phyloP scores from a whole-genome alignment of 768 basidiomycete species.

The Pilatotrama ljubarskyi region DNA sequence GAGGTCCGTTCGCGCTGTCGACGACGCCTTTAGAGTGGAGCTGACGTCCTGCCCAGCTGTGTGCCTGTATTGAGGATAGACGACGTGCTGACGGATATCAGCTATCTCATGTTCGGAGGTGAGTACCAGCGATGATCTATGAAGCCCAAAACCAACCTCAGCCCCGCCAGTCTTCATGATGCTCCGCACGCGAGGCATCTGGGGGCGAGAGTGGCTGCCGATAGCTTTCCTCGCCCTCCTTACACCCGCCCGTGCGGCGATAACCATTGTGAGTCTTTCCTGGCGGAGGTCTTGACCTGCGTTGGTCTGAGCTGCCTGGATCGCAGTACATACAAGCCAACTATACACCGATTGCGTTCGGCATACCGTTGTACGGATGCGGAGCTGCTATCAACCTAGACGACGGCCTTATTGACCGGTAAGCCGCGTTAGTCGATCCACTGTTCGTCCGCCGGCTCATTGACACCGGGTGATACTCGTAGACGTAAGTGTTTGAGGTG shows the following conservation, averaged over 20 bases:
- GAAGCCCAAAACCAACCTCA: background rate
- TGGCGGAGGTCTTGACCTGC: background rate
- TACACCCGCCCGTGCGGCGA: conserved; percentile 9
- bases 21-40: no score
- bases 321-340: conserved; percentile 19
- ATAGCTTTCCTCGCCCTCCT: conserved; percentile 6
- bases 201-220: conserved; percentile 15
- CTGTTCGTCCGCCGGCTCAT: no score
- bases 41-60: conserved; percentile 18
- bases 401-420: background rate
- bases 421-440: background rate
- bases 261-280: conserved; percentile 13
- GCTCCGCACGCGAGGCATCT: conserved; percentile 20
- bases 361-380: conserved; percentile 23
- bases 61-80: conserved; percentile 22
- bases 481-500: background rate
- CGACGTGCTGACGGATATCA: conserved; percentile 21
- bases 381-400: conserved; percentile 1
- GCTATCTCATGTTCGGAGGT: conserved; percentile 22
- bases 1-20: conserved; percentile 4
- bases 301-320: background rate
- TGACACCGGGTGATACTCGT: background rate
- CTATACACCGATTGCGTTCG: conserved; percentile 24
- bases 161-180: conserved; percentile 18
- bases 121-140: background rate